phyloP scores from a whole-genome alignment of 257 asterid genomes.

The Solanum pimpinellifolium region DNA sequence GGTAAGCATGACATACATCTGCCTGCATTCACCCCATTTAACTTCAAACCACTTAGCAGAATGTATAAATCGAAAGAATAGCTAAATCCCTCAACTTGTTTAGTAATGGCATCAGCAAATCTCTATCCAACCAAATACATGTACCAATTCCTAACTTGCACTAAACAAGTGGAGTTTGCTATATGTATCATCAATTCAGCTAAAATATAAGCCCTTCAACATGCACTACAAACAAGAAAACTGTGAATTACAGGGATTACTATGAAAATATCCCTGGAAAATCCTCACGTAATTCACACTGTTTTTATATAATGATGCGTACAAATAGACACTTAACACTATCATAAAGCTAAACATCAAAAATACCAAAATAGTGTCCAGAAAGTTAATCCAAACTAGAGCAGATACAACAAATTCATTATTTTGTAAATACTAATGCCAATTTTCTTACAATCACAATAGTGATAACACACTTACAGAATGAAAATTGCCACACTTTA shows the following conservation, averaged over 20 bases:
- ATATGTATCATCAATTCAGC: background rate
- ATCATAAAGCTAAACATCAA: too few species aligned
- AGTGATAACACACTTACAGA: background rate
- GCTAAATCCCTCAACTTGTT: background rate
- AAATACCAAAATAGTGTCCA: background rate
- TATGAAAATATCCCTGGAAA: too few species aligned
- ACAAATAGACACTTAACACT: too few species aligned
- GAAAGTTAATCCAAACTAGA: too few species aligned
- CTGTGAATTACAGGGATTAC: too few species aligned
- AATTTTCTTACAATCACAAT: background rate
- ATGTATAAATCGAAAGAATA: background rate
- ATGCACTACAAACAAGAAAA: too few species aligned
- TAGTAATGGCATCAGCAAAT: background rate
- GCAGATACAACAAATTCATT: rapidly evolving
- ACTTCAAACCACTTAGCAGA: background rate
- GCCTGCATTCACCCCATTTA: slow-evolving; percentile 36
- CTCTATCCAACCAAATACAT: background rate
- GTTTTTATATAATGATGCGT: too few species aligned
- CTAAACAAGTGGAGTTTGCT: background rate
- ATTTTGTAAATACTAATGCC: background rate
- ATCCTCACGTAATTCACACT: too few species aligned
- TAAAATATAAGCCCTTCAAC: too few species aligned
- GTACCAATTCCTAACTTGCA: background rate
- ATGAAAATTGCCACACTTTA: too few species aligned
- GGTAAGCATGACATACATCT: slow-evolving; percentile 92